These are phyloP conservation scores for Apiospora saccharicola DNA, from an alignment of 2,329 filamentous ascomycete genomes.

Conservation along the genomic window DNA sequence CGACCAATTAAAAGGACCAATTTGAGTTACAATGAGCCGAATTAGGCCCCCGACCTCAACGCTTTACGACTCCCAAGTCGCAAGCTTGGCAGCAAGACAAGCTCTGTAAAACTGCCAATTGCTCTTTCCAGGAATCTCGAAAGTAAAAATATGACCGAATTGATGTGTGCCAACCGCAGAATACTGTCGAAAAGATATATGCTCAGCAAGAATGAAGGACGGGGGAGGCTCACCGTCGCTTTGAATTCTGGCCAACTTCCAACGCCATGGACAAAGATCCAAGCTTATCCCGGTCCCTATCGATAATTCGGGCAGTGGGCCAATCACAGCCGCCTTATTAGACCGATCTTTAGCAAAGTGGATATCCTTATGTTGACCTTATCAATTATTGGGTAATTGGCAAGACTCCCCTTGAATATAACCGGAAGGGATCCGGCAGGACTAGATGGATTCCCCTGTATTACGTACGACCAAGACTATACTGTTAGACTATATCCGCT, in stretches of 20 bases:
- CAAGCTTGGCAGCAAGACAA: background rate
- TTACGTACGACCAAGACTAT: background rate
- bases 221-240: slow-evolving; percentile 10
- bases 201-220: background rate
- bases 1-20: background rate
- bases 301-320: slow-evolving; percentile 3
- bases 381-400: slow-evolving; percentile 15
- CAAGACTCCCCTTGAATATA: background rate
- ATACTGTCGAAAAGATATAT: background rate
- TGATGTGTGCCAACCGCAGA: background rate
- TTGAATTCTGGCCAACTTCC: background rate
- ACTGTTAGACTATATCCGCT: background rate
- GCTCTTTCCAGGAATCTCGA: background rate
- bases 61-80: background rate
- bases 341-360: background rate
- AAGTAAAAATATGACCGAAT: background rate
- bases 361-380: background rate
- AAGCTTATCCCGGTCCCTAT: slow-evolving; percentile 11
- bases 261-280: background rate
- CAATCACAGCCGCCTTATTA: slow-evolving; percentile 3
- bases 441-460: background rate
- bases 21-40: background rate
- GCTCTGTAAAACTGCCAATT: background rate
- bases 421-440: background rate
- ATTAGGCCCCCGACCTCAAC: background rate